Evolutionary conservation across 257 asterid genomes (phyloP).

Genomic region (Rauvolfia tetraphylla): DNA sequence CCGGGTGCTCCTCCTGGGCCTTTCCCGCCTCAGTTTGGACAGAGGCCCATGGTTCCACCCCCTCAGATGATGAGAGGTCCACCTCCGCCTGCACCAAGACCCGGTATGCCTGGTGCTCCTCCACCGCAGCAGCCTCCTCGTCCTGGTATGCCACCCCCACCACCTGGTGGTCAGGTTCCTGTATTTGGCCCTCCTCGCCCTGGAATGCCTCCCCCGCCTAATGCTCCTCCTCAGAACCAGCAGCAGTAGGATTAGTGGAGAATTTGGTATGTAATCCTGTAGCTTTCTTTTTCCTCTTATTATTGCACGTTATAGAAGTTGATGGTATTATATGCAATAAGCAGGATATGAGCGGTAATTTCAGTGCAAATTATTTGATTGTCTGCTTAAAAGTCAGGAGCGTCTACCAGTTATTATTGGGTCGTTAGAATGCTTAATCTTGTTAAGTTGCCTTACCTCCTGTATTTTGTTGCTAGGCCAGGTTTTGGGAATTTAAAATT

Average conservation of each 20-base stretch:
- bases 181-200: conserved; percentile 80
- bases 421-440: neutral
- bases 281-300: neutral
- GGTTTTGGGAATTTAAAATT: neutral
- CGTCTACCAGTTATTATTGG: neutral
- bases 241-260: conserved; percentile 28
- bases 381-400: neutral
- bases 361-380: neutral
- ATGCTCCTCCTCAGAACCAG: conserved; percentile 59
- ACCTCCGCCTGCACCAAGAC: conserved; percentile 77
- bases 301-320: neutral
- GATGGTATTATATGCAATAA: neutral
- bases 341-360: neutral
- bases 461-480: neutral
- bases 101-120: conserved; percentile 68
- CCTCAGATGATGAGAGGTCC: conserved; percentile 86
- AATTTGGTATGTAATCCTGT: neutral
- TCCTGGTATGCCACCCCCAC: conserved; percentile 74
- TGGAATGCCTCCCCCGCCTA: conserved; percentile 91
- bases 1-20: conserved; percentile 35
- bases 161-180: conserved; percentile 64
- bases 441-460: neutral
- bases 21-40: conserved; percentile 74
- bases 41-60: conserved; percentile 69
- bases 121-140: conserved; percentile 67